Evolutionary conservation across 2,329 filamentous ascomycete genomes (phyloP).

Genomic region (Penicillium rolfsii): DNA sequence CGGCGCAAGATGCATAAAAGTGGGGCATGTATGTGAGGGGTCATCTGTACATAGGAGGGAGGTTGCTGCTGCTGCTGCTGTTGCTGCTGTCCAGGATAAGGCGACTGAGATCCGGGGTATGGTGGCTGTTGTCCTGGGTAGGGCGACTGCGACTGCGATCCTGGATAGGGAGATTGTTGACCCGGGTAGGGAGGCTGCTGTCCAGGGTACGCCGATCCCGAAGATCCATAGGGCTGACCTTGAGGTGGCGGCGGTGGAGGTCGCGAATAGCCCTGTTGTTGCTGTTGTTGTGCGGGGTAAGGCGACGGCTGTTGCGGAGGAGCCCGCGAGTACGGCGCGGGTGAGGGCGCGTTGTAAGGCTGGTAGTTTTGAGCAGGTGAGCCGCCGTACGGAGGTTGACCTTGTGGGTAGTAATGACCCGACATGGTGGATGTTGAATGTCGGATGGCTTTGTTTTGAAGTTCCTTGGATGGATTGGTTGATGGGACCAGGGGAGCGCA

Average conservation of each 20-base stretch:
- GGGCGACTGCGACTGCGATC: constrained; percentile 10
- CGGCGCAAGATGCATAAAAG: constrained; percentile 11
- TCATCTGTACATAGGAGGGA: constrained; percentile 37
- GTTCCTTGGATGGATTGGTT: not conserved
- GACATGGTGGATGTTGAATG: constrained; percentile 39
- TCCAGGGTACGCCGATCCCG: constrained; percentile 33
- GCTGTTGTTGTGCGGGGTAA: constrained; percentile 32
- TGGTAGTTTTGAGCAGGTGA: constrained; percentile 40
- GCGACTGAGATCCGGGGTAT: constrained; percentile 24
- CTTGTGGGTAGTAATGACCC: constrained; percentile 41
- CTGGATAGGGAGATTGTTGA: constrained; percentile 22
- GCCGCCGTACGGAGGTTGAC: constrained; percentile 40
- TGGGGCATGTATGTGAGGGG: constrained; percentile 12
- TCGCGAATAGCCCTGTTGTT: constrained; percentile 43
- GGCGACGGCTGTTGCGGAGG: constrained; percentile 35
- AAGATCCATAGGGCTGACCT: constrained; percentile 39
- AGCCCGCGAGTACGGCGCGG: constrained; percentile 40
- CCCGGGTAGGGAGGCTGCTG: constrained; percentile 30
- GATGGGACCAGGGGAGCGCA: constrained; percentile 3
- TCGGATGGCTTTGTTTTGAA: constrained; percentile 12
- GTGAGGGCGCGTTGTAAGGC: constrained; percentile 39
- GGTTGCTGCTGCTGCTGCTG: constrained; percentile 29
- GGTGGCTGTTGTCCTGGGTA: constrained; percentile 14
- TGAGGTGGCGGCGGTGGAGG: constrained; percentile 48
- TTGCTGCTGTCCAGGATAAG: constrained; percentile 32